Percentiles rank a stretch among this genome's conserved stretches.
phyloP scores from a whole-genome alignment of 306 rosid species.

The Pterocarpus macrocarpus region DNA sequence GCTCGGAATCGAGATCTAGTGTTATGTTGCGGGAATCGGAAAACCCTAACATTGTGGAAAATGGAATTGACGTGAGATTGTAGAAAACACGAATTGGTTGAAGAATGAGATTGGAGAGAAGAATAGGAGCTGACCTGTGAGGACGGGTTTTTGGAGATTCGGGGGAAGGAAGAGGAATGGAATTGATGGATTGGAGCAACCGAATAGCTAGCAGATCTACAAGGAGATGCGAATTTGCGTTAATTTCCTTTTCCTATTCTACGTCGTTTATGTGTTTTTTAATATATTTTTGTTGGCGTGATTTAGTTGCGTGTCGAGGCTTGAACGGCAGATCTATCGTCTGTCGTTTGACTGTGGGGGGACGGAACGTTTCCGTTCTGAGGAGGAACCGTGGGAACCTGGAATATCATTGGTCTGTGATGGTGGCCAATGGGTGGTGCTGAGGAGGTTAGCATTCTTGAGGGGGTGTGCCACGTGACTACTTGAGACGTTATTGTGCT shows the following conservation, averaged over 20 bases:
- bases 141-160: constrained; percentile 51
- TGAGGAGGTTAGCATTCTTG: too few species aligned
- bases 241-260: neutral
- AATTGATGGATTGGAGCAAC: constrained; percentile 45
- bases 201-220: constrained; percentile 69
- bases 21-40: neutral
- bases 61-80: neutral
- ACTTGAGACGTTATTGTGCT: too few species aligned
- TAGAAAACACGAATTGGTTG: neutral
- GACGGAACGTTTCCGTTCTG: neutral
- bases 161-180: constrained; percentile 46
- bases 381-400: too few species aligned
- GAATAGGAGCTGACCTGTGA: constrained; percentile 63
- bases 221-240: constrained; percentile 45
- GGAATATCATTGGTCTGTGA: too few species aligned
- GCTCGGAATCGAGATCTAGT: constrained; percentile 20
- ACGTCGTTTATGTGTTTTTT: neutral
- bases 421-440: too few species aligned
- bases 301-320: neutral
- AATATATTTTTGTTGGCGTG: neutral
- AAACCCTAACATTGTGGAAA: constrained; percentile 41
- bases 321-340: constrained; percentile 33
- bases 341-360: neutral
- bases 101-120: constrained; percentile 5
- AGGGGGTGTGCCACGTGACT: too few species aligned